A percentile compares a stretch with the other conserved stretches of the same genome.
Conservation (phyloP, 2,329 filamentous ascomycete genomes). For the Pseudogymnoascus verrucosus region DNA sequence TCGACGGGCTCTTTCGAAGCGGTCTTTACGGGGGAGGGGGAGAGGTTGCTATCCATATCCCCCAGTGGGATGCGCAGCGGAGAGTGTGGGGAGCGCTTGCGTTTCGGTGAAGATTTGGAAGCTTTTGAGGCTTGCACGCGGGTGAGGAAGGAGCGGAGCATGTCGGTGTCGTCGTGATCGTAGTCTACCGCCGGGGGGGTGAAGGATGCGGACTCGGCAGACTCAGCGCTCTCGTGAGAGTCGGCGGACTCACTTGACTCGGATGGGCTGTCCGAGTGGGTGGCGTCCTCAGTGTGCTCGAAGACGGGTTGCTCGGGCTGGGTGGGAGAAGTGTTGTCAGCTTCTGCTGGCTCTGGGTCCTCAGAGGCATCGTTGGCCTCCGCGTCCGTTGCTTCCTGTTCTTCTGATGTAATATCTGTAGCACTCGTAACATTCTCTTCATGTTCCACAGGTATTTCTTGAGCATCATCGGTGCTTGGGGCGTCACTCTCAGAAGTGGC, state of each 20-base stretch:
- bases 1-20: neutral
- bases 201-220: neutral
- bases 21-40: conserved; percentile 18
- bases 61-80: conserved; percentile 24
- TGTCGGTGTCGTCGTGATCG: conserved; percentile 28
- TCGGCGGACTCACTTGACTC: neutral
- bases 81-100: conserved; percentile 24
- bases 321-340: neutral
- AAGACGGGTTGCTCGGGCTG: neutral
- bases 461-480: neutral
- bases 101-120: conserved; percentile 20
- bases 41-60: conserved; percentile 16
- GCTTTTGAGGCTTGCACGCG: conserved; percentile 30
- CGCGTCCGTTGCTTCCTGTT: neutral
- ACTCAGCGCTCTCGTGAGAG: neutral
- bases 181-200: neutral
- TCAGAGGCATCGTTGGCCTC: neutral
- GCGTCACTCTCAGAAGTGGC: neutral
- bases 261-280: neutral
- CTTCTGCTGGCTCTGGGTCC: neutral
- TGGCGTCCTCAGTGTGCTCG: neutral
- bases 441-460: neutral
- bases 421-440: neutral
- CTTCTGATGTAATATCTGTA: neutral
- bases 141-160: conserved; percentile 30